A percentile compares a stretch with the other conserved stretches of the same genome.
phyloP scores from a whole-genome alignment of 2,329 filamentous ascomycete species.

The Dryadomyces quercus-mongolicae region DNA sequence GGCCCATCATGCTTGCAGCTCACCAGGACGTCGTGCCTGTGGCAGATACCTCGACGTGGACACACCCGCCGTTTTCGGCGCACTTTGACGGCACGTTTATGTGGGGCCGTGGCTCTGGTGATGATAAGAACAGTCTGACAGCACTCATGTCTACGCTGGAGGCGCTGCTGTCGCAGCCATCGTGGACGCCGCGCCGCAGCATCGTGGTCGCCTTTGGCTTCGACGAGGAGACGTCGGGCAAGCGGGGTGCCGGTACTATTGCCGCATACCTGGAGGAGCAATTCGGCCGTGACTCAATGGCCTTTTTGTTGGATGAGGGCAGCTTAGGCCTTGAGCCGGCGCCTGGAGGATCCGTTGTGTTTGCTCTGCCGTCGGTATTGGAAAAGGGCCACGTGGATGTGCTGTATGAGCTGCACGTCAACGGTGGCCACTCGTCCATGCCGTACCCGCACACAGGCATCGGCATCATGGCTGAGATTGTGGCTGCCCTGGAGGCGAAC shows the following conservation, averaged over 20 bases:
- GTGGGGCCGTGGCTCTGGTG: conserved; percentile 48
- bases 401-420: conserved; percentile 40
- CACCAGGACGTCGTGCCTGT: conserved; percentile 54
- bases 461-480: conserved; percentile 36
- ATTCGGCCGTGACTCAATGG: conserved; percentile 42
- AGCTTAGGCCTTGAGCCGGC: conserved; percentile 30
- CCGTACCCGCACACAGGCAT: conserved; percentile 43
- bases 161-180: conserved; percentile 38
- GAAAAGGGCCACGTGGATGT: conserved; percentile 54
- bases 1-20: conserved; percentile 46
- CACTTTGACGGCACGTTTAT: conserved; percentile 42
- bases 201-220: conserved; percentile 49
- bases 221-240: conserved; percentile 48
- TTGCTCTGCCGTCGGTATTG: conserved; percentile 42
- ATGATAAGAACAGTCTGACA: conserved; percentile 50
- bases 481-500: conserved; percentile 30
- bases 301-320: conserved; percentile 48
- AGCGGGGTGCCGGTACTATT: conserved; percentile 36
- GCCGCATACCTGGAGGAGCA: conserved; percentile 29
- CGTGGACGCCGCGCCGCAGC: conserved; percentile 40
- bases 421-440: conserved; percentile 47
- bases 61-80: conserved; percentile 44
- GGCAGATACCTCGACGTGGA: conserved; percentile 40
- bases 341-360: conserved; percentile 25
- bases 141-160: conserved; percentile 43